Evolutionary conservation across 2,329 filamentous ascomycete species (phyloP), one percentile per base, ranked within the genome.

Genomic region (Diaporthe aspalathi): DNA sequence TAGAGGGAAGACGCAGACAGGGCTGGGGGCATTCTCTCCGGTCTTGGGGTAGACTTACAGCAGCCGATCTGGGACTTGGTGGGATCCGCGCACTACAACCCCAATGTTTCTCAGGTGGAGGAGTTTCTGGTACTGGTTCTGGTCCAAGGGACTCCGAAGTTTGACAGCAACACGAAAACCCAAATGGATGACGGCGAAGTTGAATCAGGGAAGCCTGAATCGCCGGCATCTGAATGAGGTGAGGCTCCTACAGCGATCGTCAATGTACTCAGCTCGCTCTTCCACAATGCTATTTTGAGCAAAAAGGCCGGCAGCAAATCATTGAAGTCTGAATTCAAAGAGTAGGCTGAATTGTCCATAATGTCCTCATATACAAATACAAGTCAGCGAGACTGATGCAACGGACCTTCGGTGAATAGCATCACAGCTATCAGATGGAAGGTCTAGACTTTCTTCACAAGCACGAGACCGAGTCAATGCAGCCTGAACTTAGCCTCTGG

Each of bases 1-100:
- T 75, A 81, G 8, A 60, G 56, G 45, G 56, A 17, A 45, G 16
- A 29, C 6, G 56, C 38, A 16, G 5, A 3, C 3, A 45, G 12
- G 38, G 38, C 8, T 5, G 38, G 56, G 22, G 3, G 29, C 1
- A n/a, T 60, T 7, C 38, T 60, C 3, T 60, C 56, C 24, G n/a
- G 35, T 1, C 45, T 8, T 1, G 56, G 56, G 8, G 24, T 32
- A 8, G 12, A n/a, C 11, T 45, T 45, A n/a, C 56, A 60, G 20
- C 56, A 60, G 56, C 56, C 56, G 16, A 3, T 45, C 9, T 45
- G 22, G 9, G 56, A 17, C 4, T 2, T 45, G 22, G 22, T 45
- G 12, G 3, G 45, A 0, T 5, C 22, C 16, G 7, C 22, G 1
- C 45, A 60, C 17, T 60, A n/a, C 24, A 60, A 60, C 7, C 56